These are phyloP conservation scores for Penicillium hordei DNA, from an alignment of 2,329 filamentous ascomycete genomes.

Conservation along the genomic window DNA sequence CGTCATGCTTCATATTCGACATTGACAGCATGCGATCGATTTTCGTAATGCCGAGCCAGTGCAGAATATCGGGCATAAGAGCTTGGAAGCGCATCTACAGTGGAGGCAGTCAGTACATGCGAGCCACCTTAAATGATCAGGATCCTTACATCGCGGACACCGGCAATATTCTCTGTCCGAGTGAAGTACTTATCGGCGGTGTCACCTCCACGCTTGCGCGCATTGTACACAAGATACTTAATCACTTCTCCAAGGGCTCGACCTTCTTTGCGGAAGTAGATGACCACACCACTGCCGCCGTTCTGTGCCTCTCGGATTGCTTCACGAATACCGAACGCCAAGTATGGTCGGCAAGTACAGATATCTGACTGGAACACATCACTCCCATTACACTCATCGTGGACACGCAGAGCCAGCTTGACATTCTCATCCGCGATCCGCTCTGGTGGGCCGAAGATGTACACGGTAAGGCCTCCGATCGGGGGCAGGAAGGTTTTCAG, in stretches of 20 bases:
- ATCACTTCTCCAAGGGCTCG: constrained; percentile 92
- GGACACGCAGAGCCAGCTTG: constrained; percentile 79
- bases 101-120: constrained; percentile 15
- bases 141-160: constrained; percentile 68
- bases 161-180: constrained; percentile 96
- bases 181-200: constrained; percentile 70
- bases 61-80: constrained; percentile 94
- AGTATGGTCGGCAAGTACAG: constrained; percentile 87
- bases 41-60: constrained; percentile 98
- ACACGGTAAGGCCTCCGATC: constrained; percentile 92
- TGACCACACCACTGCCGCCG: constrained; percentile 89
- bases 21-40: constrained; percentile 98
- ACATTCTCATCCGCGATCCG: constrained; percentile 88
- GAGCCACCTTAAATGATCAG: not conserved
- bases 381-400: constrained; percentile 89
- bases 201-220: constrained; percentile 46
- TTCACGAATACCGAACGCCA: constrained; percentile 96
- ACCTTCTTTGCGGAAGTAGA: constrained; percentile 98
- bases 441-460: constrained; percentile 92
- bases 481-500: constrained; percentile 95
- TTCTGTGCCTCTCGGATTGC: constrained; percentile 96
- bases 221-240: constrained; percentile 71
- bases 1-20: constrained; percentile 71
- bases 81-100: constrained; percentile 91
- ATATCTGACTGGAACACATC: constrained; percentile 98